Evolutionary conservation across 2,329 filamentous ascomycete genomes (phyloP), one percentile per base, ranked within the genome.

Genomic region (Byssothecium circinans): DNA sequence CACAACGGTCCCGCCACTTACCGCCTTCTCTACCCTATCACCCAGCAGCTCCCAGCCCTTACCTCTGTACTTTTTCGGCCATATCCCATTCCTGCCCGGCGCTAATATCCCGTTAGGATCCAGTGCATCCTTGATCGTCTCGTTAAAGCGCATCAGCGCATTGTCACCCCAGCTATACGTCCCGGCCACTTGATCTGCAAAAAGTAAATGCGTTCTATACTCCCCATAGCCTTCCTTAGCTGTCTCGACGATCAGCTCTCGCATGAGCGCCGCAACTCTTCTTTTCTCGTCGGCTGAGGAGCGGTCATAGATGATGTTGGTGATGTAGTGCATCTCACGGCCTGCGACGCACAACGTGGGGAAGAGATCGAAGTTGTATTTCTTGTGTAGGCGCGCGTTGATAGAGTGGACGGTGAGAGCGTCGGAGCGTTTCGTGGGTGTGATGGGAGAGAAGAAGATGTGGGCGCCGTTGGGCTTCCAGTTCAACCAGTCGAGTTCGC

Each of bases 271-370:
- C 4, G 49, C 50, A 54, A 49, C 72, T 62, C 10, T 71, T 70
- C 42, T 68, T 64, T 17, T 67, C 52, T 53, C 76, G 72, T 38
- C 61, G 15, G 74, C 69, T 0, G 67, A 54, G 27, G 70, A 68
- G 4, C 74, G 68, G 50, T 82, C 73, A 57, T 78, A 82, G 12
- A 81, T 72, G 34, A 82, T 76, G 47, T 77, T 78, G 2, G 80
- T 74, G 47, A 82, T 81, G 57, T 81, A 75, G 58, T 81, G 79
- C 72, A 81, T 81, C 61, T 81, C 78, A 10, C 79, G 70, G 51
- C 76, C 72, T 8, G 77, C 77, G 4, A 81, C 73, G 37, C 73
- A 74, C 41, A 81, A 78, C 2, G 76, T 77, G 2, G 74, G 73
- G 45, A 81, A 76, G 41, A 80, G 74, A 54, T 81, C 78, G 42